phyloP scores from a whole-genome alignment of 2,329 filamentous ascomycete genomes.

The Ascochyta lentis region DNA sequence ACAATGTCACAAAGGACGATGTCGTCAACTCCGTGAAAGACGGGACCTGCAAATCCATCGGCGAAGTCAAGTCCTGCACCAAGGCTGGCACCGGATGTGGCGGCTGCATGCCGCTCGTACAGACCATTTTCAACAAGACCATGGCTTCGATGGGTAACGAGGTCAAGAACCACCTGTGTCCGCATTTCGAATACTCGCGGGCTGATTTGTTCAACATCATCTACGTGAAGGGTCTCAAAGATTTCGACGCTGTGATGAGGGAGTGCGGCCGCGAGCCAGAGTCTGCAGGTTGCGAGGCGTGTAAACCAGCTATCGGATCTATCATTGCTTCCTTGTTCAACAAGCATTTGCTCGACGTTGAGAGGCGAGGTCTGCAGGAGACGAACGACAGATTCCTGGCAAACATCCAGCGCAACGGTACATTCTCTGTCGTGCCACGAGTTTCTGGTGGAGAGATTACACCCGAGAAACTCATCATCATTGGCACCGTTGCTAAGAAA shows the following conservation, averaged over 20 bases:
- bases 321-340: constrained; percentile 87
- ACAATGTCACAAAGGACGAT: constrained; percentile 89
- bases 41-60: constrained; percentile 80
- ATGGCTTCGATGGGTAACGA: constrained; percentile 87
- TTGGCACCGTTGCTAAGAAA: constrained; percentile 83
- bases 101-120: constrained; percentile 87
- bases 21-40: constrained; percentile 75
- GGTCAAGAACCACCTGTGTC: constrained; percentile 84
- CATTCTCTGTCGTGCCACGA: constrained; percentile 85
- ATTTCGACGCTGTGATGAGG: constrained; percentile 78
- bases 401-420: constrained; percentile 91
- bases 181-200: constrained; percentile 82
- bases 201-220: constrained; percentile 91
- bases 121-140: constrained; percentile 87
- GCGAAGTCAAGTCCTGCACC: constrained; percentile 85
- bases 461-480: constrained; percentile 81
- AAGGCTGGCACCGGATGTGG: constrained; percentile 92
- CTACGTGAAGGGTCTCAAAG: constrained; percentile 78
- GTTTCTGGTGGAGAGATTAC: constrained; percentile 88
- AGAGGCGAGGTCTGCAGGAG: constrained; percentile 78
- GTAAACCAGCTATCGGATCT: constrained; percentile 81
- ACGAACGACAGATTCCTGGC: constrained; percentile 89
- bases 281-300: constrained; percentile 83
- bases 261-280: constrained; percentile 73
- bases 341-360: constrained; percentile 76